Evolutionary conservation across 495 filamentous ascomycete genomes (phyloP).

Genomic region (Aspergillus baeticus): DNA sequence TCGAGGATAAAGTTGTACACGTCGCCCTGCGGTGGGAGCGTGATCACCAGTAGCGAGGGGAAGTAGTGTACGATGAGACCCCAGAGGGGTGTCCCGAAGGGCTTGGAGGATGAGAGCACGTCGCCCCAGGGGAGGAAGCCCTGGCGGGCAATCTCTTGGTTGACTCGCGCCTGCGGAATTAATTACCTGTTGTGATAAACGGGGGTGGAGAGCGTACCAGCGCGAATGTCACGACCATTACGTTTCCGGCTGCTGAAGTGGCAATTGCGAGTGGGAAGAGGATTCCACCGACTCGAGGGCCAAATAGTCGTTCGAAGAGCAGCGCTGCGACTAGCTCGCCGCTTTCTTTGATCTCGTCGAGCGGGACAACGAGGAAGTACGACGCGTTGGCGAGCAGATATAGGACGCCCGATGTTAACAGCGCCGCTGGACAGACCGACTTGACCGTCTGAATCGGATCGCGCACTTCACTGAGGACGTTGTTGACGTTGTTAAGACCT

Average conservation of each 20-base stretch:
- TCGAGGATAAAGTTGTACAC: constrained; percentile 75
- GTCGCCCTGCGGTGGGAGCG: constrained; percentile 60
- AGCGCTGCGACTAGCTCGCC: constrained; percentile 67
- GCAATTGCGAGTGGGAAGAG: constrained; percentile 65
- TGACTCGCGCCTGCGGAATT: constrained; percentile 63
- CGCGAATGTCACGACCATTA: constrained; percentile 74
- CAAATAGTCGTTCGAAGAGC: constrained; percentile 68
- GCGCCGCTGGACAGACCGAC: constrained; percentile 59
- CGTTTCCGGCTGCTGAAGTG: constrained; percentile 66
- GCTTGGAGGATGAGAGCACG: constrained; percentile 60
- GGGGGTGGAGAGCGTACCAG: constrained; percentile 39
- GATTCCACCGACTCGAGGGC: constrained; percentile 51
- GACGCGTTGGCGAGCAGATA: constrained; percentile 71
- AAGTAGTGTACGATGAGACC: constrained; percentile 68
- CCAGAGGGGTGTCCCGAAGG: constrained; percentile 66
- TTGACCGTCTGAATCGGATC: constrained; percentile 66
- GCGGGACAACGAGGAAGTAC: constrained; percentile 65
- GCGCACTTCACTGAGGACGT: constrained; percentile 75
- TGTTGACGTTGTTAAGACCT: constrained; percentile 66
- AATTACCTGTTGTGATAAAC: neutral
- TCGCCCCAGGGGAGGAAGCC: constrained; percentile 68
- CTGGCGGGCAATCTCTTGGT: constrained; percentile 67
- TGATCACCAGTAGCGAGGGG: constrained; percentile 64
- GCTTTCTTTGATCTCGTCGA: constrained; percentile 66
- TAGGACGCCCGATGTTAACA: constrained; percentile 58